A percentile compares a stretch with the other conserved stretches of the same genome.
phyloP scores from a whole-genome alignment of 305 asterid genomes.

The Solanum hybrid region DNA sequence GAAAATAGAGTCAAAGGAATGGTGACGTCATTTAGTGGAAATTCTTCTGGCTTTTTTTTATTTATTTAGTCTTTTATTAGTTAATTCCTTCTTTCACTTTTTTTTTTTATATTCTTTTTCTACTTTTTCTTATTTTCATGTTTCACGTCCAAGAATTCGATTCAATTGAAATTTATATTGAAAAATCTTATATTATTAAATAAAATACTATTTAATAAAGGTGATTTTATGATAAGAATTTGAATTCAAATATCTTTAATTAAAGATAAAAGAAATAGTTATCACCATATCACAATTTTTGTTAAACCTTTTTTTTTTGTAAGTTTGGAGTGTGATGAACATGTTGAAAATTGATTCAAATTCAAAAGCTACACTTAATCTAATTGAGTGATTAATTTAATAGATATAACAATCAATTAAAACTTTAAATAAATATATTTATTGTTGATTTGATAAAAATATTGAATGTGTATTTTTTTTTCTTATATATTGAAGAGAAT shows the following conservation, averaged over 20 bases:
- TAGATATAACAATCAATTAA: background rate
- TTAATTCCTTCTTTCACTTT: background rate
- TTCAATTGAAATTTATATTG: too few relatives aligned
- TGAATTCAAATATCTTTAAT: too few relatives aligned
- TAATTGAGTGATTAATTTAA: background rate
- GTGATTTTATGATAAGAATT: too few relatives aligned
- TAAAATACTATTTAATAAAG: background rate
- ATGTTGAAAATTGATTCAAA: background rate
- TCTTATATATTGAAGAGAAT: too few relatives aligned
- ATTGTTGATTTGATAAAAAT: background rate
- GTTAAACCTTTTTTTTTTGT: too few relatives aligned
- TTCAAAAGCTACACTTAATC: background rate
- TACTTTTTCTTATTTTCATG: background rate
- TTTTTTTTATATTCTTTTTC: background rate
- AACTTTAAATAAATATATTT: background rate
- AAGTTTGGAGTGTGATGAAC: background rate
- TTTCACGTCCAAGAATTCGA: background rate
- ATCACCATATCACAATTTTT: too few relatives aligned
- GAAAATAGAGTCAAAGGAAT: constrained; percentile 36
- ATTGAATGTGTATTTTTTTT: too few relatives aligned
- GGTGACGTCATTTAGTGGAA: constrained; percentile 16
- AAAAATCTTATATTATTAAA: too few relatives aligned
- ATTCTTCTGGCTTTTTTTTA: background rate
- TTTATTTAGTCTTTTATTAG: background rate
- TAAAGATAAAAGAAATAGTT: too few relatives aligned